These are phyloP conservation scores for Apodospora peruviana DNA, from an alignment of 495 filamentous ascomycete genomes.

Conservation along the genomic window DNA sequence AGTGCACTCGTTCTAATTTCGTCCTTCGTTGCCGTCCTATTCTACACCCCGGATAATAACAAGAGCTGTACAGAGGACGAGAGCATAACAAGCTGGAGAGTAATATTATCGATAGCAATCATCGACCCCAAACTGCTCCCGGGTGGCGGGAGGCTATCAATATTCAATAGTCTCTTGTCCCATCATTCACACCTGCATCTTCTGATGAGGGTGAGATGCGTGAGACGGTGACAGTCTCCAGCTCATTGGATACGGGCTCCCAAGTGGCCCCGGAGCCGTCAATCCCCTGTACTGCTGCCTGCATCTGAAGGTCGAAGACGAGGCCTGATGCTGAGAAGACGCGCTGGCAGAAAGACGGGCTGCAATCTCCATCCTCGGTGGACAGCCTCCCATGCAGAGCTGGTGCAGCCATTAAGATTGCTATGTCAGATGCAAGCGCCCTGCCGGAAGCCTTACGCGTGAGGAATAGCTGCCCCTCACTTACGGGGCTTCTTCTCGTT, in stretches of 20 bases:
- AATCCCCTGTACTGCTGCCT: conserved; percentile 19
- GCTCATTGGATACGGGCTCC: conserved; percentile 20
- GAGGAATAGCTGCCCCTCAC: conserved; percentile 14
- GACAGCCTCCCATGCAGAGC: conserved; percentile 17
- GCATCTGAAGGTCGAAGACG: conserved; percentile 9
- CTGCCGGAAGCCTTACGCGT: conserved; percentile 34
- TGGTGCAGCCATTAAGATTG: conserved; percentile 18
- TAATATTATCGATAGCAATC: conserved; percentile 1
- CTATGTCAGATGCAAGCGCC: conserved; percentile 21
- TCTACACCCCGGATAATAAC: conserved; percentile 11
- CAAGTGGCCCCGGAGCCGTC: conserved; percentile 16
- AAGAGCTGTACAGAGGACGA: conserved; percentile 8
- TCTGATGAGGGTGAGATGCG: conserved; percentile 21
- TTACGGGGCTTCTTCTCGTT: conserved; percentile 2
- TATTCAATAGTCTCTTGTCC: conserved; percentile 20
- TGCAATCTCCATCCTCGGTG: conserved; percentile 17
- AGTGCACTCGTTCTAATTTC: conserved; percentile 14
- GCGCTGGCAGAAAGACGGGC: conserved; percentile 12
- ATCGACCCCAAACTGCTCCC: not conserved
- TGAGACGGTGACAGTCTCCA: conserved; percentile 12
- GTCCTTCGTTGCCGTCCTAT: not conserved
- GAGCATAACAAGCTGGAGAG: too few species aligned
- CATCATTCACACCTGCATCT: conserved; percentile 22
- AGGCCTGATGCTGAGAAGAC: not conserved
- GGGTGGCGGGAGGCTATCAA: conserved; percentile 7